Conservation (phyloP, 2,329 filamentous ascomycete species). For the Talaromyces funiculosus region DNA sequence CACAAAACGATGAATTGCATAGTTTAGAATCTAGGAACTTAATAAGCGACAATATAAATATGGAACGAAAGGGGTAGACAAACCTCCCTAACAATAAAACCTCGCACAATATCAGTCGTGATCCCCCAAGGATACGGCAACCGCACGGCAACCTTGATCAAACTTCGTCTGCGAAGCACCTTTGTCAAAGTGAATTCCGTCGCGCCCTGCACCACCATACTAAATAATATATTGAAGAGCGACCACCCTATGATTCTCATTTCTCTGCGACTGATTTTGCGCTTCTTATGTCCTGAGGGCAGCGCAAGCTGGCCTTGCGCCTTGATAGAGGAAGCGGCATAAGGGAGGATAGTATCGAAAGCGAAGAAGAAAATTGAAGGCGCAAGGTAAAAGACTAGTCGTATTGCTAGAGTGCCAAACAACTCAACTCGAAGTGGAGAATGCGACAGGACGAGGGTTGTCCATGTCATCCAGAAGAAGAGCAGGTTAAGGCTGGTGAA, state of each 20-base stretch:
- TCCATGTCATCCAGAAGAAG: constrained; percentile 90
- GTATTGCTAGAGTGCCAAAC: constrained; percentile 62
- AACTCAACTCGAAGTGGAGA: constrained; percentile 69
- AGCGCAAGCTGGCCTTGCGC: constrained; percentile 53
- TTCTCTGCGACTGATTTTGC: constrained; percentile 36
- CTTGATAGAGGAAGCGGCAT: constrained; percentile 64
- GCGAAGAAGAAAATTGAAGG: constrained; percentile 67
- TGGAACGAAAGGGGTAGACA: constrained; percentile 15
- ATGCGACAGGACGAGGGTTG: constrained; percentile 72
- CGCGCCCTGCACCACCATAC: constrained; percentile 47
- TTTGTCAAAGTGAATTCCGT: constrained; percentile 53
- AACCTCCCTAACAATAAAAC: constrained; percentile 54
- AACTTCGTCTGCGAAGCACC: constrained; percentile 49
- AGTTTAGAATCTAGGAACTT: constrained; percentile 37
- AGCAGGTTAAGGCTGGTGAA: constrained; percentile 77
- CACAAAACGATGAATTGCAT: constrained; percentile 66
- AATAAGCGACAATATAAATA: neutral
- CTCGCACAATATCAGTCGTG: constrained; percentile 49
- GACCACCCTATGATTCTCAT: constrained; percentile 51
- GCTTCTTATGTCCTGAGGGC: constrained; percentile 35
- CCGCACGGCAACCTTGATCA: constrained; percentile 53
- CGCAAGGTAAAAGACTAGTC: constrained; percentile 64
- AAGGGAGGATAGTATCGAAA: constrained; percentile 67
- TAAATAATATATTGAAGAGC: constrained; percentile 50
- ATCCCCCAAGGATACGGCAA: constrained; percentile 61